Conservation (phyloP, 1,284 basidiomycete genomes). For the Marasmius fiardii region DNA sequence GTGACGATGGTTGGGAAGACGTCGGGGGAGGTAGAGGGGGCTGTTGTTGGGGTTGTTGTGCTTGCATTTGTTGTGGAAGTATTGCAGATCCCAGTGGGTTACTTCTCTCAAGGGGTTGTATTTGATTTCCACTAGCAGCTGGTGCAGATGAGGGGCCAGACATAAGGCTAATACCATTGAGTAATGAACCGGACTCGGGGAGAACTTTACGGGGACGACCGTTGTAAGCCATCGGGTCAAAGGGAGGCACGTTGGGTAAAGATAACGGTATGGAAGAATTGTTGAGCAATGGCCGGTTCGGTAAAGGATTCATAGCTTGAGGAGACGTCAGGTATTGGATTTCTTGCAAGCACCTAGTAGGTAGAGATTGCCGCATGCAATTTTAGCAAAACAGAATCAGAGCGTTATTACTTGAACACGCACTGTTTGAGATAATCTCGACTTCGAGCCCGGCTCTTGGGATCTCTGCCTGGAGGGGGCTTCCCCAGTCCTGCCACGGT, state of each 20-base stretch:
- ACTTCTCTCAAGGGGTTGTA: conserved; percentile 47
- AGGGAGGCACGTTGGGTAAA: conserved; percentile 67
- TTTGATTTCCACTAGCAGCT: conserved; percentile 37
- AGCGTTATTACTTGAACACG: conserved; percentile 26
- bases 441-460: conserved; percentile 91
- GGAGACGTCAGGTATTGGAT: conserved; percentile 96
- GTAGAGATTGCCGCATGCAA: conserved; percentile 12
- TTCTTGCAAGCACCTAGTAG: conserved; percentile 86
- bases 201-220: conserved; percentile 75
- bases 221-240: conserved; percentile 70
- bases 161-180: conserved; percentile 56
- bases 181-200: conserved; percentile 64
- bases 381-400: not conserved
- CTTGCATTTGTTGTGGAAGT: conserved; percentile 27
- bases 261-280: conserved; percentile 61
- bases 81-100: conserved; percentile 41
- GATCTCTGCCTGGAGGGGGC: conserved; percentile 78
- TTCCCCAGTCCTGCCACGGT: conserved; percentile 57
- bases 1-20: conserved; percentile 20
- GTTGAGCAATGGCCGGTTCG: conserved; percentile 75
- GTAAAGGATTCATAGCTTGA: conserved; percentile 95
- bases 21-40: conserved; percentile 29
- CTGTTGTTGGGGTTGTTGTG: conserved; percentile 25
- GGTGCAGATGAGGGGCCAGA: conserved; percentile 50
- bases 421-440: conserved; percentile 97